Base-by-base conservation (phyloP, 2,329 filamentous ascomycete genomes). In the Curvularia hawaiiensis region DNA sequence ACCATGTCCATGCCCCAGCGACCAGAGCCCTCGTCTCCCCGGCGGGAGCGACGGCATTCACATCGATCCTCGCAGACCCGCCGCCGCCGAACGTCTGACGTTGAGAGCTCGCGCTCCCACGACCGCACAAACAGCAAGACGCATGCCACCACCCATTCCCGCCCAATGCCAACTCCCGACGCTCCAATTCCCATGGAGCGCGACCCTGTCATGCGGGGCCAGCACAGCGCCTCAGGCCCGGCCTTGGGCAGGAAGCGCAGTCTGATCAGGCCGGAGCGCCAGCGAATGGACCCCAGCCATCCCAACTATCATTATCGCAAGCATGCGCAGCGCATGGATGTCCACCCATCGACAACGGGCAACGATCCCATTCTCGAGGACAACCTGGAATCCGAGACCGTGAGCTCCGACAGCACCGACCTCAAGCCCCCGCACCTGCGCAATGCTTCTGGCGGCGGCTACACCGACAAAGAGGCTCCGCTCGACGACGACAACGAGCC, bases 261-360 rank as follows among this genome's bases (percentile, higher is more conserved):
- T 76, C 81, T 99, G 62, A 88, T 99, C 72, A 85, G 90, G 60
- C 95, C 95, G 0, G 95, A 99, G 78, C 87, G 95, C 64, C 90
- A 90, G 70, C 87, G 90, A 66, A 91, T 96, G 66, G 90, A 93
- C 67, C 88, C 84, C 63, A 90, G 93, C 67, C 92, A 98, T 74
- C 92, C 93, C 14, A 96, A 98, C 76, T 99, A 97, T 73, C 86
- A 97, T 78, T 99, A 99, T 78, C 88, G 92, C 66, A 90, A 96
- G 75, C 93, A 97, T 85, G 92, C 96, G 10, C 90, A 92, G 69
- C 90, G 94, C 63, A 97, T 99, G 92, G 84, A 89, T 54, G 90
- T 92, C 5, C 83, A 92, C 63, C 95, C 96, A 0, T 98, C 95
- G 0, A 90, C 91, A 7, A 98, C 95, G 0, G 95, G 95, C 59